Conservation (phyloP, 2,329 filamentous ascomycete genomes). For the Botryotinia convoluta region DNA sequence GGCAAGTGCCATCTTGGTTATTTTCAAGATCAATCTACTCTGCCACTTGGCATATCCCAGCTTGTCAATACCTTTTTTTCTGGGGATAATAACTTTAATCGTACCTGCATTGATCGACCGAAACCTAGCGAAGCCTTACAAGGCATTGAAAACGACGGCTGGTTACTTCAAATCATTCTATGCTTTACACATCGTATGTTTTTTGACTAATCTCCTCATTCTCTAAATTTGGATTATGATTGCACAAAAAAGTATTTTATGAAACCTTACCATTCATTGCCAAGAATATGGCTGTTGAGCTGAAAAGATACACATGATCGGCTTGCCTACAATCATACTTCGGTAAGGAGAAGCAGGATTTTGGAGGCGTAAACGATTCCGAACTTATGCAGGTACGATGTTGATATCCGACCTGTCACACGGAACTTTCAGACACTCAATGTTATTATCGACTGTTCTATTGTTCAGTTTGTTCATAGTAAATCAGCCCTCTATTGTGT, state of each 20-base stretch:
- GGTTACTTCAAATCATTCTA: neutral
- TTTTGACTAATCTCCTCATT: constrained; percentile 12
- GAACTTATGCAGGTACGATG: constrained; percentile 18
- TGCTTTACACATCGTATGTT: neutral
- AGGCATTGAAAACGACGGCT: neutral
- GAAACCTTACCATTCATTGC: constrained; percentile 10
- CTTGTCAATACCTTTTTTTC: neutral
- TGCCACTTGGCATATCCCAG: neutral
- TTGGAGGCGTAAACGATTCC: constrained; percentile 1
- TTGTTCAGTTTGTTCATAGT: neutral
- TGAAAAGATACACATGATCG: constrained; percentile 11
- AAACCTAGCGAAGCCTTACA: constrained; percentile 1
- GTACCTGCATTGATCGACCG: constrained; percentile 6
- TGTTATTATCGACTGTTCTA: neutral
- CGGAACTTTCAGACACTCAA: neutral
- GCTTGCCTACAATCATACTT: constrained; percentile 1
- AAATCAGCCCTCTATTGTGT: neutral
- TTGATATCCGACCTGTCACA: constrained; percentile 16
- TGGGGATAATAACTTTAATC: neutral
- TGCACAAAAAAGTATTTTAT: neutral
- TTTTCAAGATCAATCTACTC: neutral
- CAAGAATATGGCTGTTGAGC: constrained; percentile 18
- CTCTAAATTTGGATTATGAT: neutral
- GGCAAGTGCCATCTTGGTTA: constrained; percentile 4
- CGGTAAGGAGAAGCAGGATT: neutral